phyloP scores from a whole-genome alignment of 1,139 yeast species.

The Suhomyces bokatorum region DNA sequence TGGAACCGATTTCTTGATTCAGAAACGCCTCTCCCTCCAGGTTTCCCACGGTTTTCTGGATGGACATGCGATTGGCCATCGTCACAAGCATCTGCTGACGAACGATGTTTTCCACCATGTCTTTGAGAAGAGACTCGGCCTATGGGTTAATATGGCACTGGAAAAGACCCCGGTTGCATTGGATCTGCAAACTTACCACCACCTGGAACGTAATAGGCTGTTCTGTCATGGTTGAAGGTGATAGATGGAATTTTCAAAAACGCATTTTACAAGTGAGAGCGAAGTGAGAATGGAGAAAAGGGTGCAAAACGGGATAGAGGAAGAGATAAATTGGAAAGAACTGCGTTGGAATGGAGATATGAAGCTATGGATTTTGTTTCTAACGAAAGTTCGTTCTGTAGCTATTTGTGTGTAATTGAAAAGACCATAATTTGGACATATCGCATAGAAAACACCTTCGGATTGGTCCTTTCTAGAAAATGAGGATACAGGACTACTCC shows the following conservation, averaged over 20 bases:
- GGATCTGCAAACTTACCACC: constrained; percentile 16
- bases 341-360: no score
- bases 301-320: no score
- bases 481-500: no score
- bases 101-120: constrained; percentile 37
- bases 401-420: no score
- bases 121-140: constrained; percentile 30
- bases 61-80: constrained; percentile 28
- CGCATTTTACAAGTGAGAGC: neutral
- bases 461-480: no score
- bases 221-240: constrained; percentile 15
- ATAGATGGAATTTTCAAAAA: neutral
- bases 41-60: constrained; percentile 22
- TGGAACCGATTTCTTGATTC: constrained; percentile 17
- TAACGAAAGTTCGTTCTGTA: no score
- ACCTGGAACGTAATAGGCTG: constrained; percentile 19
- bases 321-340: no score
- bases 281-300: no score
- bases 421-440: no score
- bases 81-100: constrained; percentile 35
- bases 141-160: constrained; percentile 9
- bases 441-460: no score
- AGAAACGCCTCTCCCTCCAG: constrained; percentile 10
- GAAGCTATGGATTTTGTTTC: no score
- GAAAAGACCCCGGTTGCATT: neutral